Evolutionary conservation across 306 rosid species (phyloP).

Genomic region (Pachyrhizus erosus): DNA sequence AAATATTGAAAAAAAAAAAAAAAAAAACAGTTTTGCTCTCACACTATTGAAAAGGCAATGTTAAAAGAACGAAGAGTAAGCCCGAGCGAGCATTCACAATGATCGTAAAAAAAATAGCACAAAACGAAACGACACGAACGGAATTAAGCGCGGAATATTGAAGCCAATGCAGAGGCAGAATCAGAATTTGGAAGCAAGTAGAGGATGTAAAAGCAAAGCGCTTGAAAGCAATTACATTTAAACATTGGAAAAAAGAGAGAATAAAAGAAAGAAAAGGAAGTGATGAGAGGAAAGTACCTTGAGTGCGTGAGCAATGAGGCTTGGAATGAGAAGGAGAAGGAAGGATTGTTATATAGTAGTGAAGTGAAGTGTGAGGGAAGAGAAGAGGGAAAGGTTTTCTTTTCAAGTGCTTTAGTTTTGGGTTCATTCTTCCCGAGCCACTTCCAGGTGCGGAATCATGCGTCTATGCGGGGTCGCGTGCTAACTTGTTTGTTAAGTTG

Average conservation of each 20-base stretch:
- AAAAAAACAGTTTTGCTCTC: not conserved
- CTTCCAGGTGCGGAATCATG: not conserved
- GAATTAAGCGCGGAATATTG: slow-evolving; percentile 5
- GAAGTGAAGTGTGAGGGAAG: not conserved
- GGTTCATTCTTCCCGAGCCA: not conserved
- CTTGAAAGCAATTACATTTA: not conserved
- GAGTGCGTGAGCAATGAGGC: not conserved
- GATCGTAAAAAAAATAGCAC: not conserved
- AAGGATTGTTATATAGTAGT: not conserved
- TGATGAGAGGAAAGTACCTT: not conserved
- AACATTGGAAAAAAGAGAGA: not conserved
- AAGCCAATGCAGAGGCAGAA: not conserved
- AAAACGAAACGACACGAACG: not conserved
- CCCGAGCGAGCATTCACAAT: not conserved
- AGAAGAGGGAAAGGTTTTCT: not conserved
- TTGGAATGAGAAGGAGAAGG: not conserved
- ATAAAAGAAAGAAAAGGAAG: not conserved
- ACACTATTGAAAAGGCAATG: not conserved
- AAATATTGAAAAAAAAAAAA: not conserved
- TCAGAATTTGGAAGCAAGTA: not conserved
- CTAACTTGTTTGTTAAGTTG: not conserved
- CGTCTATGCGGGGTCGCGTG: not conserved
- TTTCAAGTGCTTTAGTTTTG: slow-evolving; percentile 8
- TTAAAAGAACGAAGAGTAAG: not conserved
- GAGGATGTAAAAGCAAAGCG: not conserved